Evolutionary conservation across 106 monocot species (phyloP).

Genomic region (Apostasia shenzhenica): DNA sequence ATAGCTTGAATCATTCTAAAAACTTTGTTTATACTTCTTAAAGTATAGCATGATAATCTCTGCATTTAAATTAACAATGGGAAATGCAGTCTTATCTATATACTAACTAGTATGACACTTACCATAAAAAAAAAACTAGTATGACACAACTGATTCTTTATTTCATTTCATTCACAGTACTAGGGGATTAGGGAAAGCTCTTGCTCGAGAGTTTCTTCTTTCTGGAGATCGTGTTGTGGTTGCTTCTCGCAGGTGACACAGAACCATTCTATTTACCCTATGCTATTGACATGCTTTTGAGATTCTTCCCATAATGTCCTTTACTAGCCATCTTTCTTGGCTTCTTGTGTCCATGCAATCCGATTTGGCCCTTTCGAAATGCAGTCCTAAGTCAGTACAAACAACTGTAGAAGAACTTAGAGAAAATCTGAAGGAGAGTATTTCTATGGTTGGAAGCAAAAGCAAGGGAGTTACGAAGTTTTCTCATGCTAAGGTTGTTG

Average conservation of each 20-base stretch:
- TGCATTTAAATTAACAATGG: too few relatives aligned
- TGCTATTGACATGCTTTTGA: neutral
- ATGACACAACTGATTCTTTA: too few relatives aligned
- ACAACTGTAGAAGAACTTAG: slow-evolving; percentile 69
- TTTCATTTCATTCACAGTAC: slow-evolving; percentile 46
- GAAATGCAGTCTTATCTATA: too few relatives aligned
- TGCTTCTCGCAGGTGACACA: slow-evolving; percentile 83
- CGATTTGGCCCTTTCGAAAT: slow-evolving; percentile 29
- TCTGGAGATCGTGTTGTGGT: slow-evolving; percentile 94
- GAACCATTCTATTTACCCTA: neutral
- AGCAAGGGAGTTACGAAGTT: slow-evolving; percentile 26
- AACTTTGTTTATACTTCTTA: too few relatives aligned
- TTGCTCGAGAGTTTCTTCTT: slow-evolving; percentile 97
- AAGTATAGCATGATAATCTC: too few relatives aligned
- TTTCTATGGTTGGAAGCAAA: slow-evolving; percentile 43
- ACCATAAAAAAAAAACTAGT: too few relatives aligned
- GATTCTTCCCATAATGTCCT: neutral
- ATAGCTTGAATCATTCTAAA: too few relatives aligned
- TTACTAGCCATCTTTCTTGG: neutral
- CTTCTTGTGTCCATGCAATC: slow-evolving; percentile 7
- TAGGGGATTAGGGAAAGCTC: slow-evolving; percentile 91
- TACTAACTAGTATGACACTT: too few relatives aligned
- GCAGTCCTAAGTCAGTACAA: slow-evolving; percentile 82
- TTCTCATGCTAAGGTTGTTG: slow-evolving; percentile 73
- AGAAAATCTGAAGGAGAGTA: slow-evolving; percentile 60